Percentiles rank a stretch among this genome's conserved stretches.
phyloP scores from a whole-genome alignment of 2,329 filamentous ascomycete species.

The Aureobasidium pullulans region DNA sequence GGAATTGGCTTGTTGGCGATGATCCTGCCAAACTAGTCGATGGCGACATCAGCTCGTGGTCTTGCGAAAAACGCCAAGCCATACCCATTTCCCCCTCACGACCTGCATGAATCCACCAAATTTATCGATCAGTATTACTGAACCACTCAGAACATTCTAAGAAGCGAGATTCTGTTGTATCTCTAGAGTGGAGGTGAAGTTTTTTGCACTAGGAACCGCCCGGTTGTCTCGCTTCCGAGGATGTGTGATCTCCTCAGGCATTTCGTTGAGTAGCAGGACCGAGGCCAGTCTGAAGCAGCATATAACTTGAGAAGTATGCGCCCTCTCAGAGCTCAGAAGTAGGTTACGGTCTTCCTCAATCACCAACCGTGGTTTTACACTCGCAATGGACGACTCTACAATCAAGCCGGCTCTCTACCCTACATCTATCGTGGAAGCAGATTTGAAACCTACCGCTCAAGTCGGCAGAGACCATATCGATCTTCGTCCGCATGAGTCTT shows the following conservation, averaged over 20 bases:
- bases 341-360: background rate
- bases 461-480: constrained; percentile 12
- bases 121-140: background rate
- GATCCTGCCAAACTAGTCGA: constrained; percentile 8
- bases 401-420: constrained; percentile 11
- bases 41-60: background rate
- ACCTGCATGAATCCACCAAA: background rate
- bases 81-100: background rate
- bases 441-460: constrained; percentile 1
- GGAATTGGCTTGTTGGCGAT: background rate
- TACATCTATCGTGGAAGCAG: background rate
- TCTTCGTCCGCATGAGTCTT: constrained; percentile 8
- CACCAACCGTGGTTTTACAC: background rate
- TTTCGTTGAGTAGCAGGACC: background rate
- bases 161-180: background rate
- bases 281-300: background rate
- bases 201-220: background rate
- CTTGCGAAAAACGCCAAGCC: constrained; percentile 8
- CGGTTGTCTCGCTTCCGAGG: background rate
- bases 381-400: constrained; percentile 5
- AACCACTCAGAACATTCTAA: background rate
- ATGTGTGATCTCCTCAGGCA: background rate
- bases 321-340: background rate
- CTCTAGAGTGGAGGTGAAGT: background rate
- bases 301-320: background rate